These are phyloP conservation scores for Claviceps pazoutovae DNA, from an alignment of 2,329 filamentous ascomycete genomes.

Conservation along the genomic window DNA sequence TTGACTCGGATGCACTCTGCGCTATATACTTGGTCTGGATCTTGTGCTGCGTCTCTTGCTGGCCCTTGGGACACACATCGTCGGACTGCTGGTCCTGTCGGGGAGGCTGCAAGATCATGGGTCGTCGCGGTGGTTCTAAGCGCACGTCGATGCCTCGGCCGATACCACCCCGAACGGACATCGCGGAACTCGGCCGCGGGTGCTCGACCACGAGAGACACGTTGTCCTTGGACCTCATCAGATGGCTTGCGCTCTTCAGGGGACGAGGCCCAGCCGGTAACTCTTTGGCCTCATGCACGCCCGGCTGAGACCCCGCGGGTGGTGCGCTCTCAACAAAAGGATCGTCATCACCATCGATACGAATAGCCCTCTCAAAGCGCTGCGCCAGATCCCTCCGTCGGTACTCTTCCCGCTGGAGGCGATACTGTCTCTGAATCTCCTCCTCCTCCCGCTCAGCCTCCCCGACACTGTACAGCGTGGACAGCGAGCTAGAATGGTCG, in stretches of 20 bases:
- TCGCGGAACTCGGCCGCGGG: background rate
- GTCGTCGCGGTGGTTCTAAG: background rate
- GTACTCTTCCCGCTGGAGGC: background rate
- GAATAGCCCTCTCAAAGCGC: background rate
- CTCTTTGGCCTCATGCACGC: conserved; percentile 1
- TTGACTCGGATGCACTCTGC: conserved; percentile 10
- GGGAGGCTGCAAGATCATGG: conserved; percentile 3
- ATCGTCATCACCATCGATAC: conserved; percentile 10
- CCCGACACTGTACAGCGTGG: conserved; percentile 42
- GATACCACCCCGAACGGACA: background rate
- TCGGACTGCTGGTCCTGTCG: conserved; percentile 6
- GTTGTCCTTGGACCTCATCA: background rate
- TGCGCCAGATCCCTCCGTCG: background rate
- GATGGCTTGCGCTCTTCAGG: conserved; percentile 9
- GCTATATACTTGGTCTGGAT: background rate
- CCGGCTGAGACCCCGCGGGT: background rate
- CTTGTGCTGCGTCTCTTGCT: background rate
- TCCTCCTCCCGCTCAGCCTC: conserved; percentile 26
- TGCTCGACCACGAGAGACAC: background rate
- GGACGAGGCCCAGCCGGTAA: conserved; percentile 7
- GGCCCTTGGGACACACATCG: conserved; percentile 8
- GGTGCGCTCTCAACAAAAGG: conserved; percentile 18
- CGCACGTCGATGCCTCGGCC: background rate
- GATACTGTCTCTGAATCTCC: conserved; percentile 3
- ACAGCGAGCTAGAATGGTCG: conserved; percentile 37